These are phyloP conservation scores for Rhizopus delemar DNA, from an alignment of 371 early-diverging fungal genomes.

Conservation along the genomic window DNA sequence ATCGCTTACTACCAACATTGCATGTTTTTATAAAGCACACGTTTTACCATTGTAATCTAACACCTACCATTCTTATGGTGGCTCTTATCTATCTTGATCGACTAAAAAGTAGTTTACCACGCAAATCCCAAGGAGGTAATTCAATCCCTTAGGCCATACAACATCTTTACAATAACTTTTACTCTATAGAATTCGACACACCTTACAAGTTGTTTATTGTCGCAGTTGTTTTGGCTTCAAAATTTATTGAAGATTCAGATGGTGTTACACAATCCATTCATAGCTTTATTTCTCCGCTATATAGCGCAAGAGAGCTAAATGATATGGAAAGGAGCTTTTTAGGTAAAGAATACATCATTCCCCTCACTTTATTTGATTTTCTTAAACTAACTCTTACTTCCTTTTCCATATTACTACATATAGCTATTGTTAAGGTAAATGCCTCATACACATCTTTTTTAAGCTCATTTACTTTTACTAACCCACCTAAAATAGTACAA, in stretches of 20 bases:
- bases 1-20: slow-evolving; percentile 34
- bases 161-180: not conserved
- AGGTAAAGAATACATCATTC: slow-evolving; percentile 17
- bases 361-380: not conserved
- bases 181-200: slow-evolving; percentile 62
- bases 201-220: slow-evolving; percentile 75
- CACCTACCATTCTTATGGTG: slow-evolving; percentile 55
- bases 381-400: not conserved
- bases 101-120: slow-evolving; percentile 58
- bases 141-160: not conserved
- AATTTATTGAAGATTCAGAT: slow-evolving; percentile 64
- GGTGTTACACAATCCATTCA: slow-evolving; percentile 32
- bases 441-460: not conserved
- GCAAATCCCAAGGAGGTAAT: slow-evolving; percentile 61
- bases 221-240: slow-evolving; percentile 69
- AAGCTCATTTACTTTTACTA: not conserved
- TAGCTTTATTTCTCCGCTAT: slow-evolving; percentile 45
- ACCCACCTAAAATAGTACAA: slow-evolving; percentile 14
- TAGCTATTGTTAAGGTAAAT: slow-evolving; percentile 22
- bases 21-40: slow-evolving; percentile 38
- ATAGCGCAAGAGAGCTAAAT: slow-evolving; percentile 56
- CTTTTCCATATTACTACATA: not conserved
- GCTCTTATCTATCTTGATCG: slow-evolving; percentile 71
- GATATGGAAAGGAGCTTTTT: slow-evolving; percentile 55
- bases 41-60: slow-evolving; percentile 37